These are phyloP conservation scores for Gracilariopsis chorda DNA, from an alignment of 23 red algal genomes.

Conservation along the genomic window DNA sequence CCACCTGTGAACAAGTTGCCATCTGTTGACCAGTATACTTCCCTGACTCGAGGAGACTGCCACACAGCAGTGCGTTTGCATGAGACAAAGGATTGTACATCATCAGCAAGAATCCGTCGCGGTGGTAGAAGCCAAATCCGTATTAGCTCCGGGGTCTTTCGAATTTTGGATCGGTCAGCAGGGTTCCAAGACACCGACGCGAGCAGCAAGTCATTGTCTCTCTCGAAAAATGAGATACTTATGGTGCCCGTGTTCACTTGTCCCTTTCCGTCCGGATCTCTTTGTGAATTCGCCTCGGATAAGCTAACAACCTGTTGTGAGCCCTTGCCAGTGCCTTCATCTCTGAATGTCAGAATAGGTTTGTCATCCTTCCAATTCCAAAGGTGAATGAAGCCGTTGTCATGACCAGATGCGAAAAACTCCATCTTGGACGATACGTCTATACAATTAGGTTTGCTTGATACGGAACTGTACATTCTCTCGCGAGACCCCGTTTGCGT, in stretches of 20 bases:
- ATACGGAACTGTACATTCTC: conserved; percentile 2
- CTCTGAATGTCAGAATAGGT: conserved; percentile 42
- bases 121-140: conserved; percentile 39
- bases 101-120: not conserved
- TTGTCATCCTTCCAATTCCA: conserved; percentile 12
- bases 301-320: conserved; percentile 12
- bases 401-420: conserved; percentile 46
- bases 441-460: conserved; percentile 45
- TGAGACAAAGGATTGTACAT: conserved; percentile 2
- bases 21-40: conserved; percentile 24
- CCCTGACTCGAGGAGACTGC: not conserved
- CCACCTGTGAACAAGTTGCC: conserved; percentile 30
- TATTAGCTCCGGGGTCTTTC: not conserved
- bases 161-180: no score
- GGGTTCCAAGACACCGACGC: conserved; percentile 8
- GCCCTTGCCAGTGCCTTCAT: not conserved
- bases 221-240: conserved; percentile 46
- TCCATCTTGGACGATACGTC: conserved; percentile 3
- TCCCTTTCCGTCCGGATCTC: not conserved
- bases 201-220: not conserved
- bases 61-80: conserved; percentile 18
- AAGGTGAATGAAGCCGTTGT: conserved; percentile 54
- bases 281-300: not conserved
- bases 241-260: not conserved
- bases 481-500: not conserved